Conservation (phyloP, 2,329 filamentous ascomycete species). For the Magnaporthales sp. region DNA sequence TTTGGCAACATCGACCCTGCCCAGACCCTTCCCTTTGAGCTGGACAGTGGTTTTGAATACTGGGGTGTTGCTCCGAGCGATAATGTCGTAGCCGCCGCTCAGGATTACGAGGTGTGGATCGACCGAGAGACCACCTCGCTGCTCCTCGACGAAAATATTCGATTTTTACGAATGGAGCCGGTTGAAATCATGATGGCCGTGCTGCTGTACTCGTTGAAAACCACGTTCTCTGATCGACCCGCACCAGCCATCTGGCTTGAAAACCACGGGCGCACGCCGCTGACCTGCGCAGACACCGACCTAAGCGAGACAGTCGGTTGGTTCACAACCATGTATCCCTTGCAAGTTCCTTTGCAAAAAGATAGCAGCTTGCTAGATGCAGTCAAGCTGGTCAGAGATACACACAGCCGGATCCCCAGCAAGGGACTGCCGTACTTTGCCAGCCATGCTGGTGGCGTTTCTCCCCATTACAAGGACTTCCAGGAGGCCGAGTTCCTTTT, state of each 20-base stretch:
- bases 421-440: not conserved
- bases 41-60: not conserved
- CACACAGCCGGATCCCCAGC: not conserved
- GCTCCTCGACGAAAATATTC: not conserved
- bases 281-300: not conserved
- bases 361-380: not conserved
- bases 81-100: not conserved
- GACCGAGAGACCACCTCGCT: not conserved
- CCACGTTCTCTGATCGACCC: not conserved
- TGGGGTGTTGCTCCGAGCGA: not conserved
- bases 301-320: not conserved
- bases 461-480: not conserved
- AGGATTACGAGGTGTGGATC: not conserved
- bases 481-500: not conserved
- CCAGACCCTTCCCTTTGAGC: not conserved
- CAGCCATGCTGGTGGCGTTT: not conserved
- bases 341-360: not conserved
- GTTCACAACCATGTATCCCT: not conserved
- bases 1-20: not conserved
- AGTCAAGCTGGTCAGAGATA: not conserved
- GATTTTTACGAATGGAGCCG: not conserved
- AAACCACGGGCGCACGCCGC: not conserved
- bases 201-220: not conserved
- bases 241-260: not conserved
- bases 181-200: not conserved